phyloP scores from a whole-genome alignment of 2,329 filamentous ascomycete species.

The Aspergillus ustus region DNA sequence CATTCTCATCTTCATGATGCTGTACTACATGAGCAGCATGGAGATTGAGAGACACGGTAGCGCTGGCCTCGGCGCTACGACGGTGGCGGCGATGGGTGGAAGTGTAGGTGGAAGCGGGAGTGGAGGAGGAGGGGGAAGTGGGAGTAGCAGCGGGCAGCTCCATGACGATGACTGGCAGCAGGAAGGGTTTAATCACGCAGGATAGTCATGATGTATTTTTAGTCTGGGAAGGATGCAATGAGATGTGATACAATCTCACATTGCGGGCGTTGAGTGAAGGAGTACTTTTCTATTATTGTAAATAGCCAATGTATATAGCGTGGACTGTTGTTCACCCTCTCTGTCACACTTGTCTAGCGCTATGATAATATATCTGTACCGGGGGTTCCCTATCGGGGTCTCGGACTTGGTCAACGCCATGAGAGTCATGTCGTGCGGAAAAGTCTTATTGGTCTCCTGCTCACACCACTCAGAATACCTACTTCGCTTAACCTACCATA shows the following conservation, averaged over 20 bases:
- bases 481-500: too few relatives aligned
- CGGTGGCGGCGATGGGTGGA: conserved; percentile 42
- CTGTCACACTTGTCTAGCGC: not conserved
- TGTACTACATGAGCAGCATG: conserved; percentile 79
- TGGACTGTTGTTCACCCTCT: not conserved
- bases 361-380: not conserved
- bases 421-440: too few relatives aligned
- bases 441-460: too few relatives aligned
- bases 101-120: conserved; percentile 15
- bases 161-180: conserved; percentile 65
- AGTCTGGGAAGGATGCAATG: not conserved
- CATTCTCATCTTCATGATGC: conserved; percentile 79
- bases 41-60: conserved; percentile 68
- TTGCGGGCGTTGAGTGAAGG: not conserved
- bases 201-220: conserved; percentile 19
- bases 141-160: conserved; percentile 36
- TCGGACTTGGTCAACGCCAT: not conserved
- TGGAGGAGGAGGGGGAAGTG: conserved; percentile 22
- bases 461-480: too few relatives aligned
- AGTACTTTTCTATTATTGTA: not conserved
- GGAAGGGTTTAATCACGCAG: conserved; percentile 57
- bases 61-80: conserved; percentile 53
- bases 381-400: not conserved
- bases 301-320: conserved; percentile 7
- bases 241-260: not conserved